phyloP scores from a whole-genome alignment of 1,284 basidiomycete genomes.

The Jaminaea rosea region DNA sequence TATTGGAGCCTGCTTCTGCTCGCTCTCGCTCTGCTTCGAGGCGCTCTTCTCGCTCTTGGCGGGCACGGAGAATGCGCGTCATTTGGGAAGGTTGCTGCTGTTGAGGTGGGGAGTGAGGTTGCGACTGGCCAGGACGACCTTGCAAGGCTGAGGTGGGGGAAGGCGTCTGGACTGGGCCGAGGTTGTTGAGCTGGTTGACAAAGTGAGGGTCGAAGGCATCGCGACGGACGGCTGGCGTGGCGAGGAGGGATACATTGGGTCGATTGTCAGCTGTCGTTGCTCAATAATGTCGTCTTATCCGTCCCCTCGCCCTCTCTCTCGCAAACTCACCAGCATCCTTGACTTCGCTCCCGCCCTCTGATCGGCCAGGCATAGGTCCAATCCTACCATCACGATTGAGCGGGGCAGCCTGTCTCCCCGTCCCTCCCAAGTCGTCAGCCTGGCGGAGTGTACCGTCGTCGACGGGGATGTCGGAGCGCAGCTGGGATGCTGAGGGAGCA shows the following conservation, averaged over 20 bases:
- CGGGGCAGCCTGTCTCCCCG: not conserved
- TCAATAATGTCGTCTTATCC: not conserved
- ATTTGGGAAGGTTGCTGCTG: not conserved
- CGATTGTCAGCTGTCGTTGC: not conserved
- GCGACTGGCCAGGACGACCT: not conserved
- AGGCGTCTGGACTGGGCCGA: not conserved
- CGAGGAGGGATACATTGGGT: not conserved
- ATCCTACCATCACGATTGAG: not conserved
- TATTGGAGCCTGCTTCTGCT: not conserved
- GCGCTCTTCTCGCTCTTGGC: not conserved
- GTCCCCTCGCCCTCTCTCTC: too few species aligned
- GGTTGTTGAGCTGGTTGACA: not conserved
- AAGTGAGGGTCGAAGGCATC: constrained; percentile 1
- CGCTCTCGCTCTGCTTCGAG: not conserved
- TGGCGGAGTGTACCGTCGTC: not conserved
- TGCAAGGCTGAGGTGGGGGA: not conserved
- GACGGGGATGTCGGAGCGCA: too few species aligned
- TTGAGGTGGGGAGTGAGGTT: not conserved
- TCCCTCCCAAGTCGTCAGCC: not conserved
- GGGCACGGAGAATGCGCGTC: not conserved
- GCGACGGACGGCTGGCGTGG: not conserved
- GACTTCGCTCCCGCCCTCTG: not conserved
- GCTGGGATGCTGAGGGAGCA: too few species aligned
- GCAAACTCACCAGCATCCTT: constrained; percentile 1
- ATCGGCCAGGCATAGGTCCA: not conserved